Percentiles rank a stretch among this genome's conserved stretches.
Conservation (phyloP, 2,329 filamentous ascomycete genomes). For the Fusarium caatingaense region DNA sequence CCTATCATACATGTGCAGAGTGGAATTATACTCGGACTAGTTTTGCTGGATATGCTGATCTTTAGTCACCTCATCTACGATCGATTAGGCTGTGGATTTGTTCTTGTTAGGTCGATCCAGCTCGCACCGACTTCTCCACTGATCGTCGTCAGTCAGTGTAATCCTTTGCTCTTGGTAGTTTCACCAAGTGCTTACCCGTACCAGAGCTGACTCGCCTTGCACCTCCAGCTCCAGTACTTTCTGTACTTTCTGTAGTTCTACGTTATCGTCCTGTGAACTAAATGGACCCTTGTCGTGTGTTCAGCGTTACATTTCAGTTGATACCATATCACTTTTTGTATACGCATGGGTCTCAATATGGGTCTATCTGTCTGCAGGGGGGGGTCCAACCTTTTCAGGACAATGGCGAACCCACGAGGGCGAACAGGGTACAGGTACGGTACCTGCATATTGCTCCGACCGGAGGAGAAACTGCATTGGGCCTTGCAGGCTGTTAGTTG, state of each 20-base stretch:
- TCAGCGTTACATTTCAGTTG: conserved; percentile 26
- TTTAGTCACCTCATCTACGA: conserved; percentile 31
- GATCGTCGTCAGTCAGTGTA: conserved; percentile 21
- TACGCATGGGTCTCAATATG: conserved; percentile 7
- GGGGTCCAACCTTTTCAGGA: conserved; percentile 5
- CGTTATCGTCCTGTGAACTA: background rate
- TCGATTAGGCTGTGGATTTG: conserved; percentile 27
- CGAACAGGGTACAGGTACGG: conserved; percentile 6
- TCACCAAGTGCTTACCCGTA: background rate
- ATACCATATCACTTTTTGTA: conserved; percentile 7
- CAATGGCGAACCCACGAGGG: background rate
- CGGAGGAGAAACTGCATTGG: conserved; percentile 27
- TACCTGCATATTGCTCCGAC: conserved; percentile 19
- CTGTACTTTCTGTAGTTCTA: background rate
- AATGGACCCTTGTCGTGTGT: background rate
- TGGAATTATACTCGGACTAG: background rate
- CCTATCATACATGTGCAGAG: background rate
- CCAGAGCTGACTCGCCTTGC: conserved; percentile 25
- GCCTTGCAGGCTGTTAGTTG: conserved; percentile 15
- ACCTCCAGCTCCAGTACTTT: background rate
- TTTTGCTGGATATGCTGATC: conserved; percentile 12
- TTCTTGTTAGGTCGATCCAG: conserved; percentile 7
- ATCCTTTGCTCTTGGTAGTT: conserved; percentile 10
- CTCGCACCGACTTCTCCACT: conserved; percentile 19
- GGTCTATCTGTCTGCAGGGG: conserved; percentile 20